These are phyloP conservation scores for Pharus latifolius DNA, from an alignment of 176 grass and related monocot species.

Conservation along the genomic window DNA sequence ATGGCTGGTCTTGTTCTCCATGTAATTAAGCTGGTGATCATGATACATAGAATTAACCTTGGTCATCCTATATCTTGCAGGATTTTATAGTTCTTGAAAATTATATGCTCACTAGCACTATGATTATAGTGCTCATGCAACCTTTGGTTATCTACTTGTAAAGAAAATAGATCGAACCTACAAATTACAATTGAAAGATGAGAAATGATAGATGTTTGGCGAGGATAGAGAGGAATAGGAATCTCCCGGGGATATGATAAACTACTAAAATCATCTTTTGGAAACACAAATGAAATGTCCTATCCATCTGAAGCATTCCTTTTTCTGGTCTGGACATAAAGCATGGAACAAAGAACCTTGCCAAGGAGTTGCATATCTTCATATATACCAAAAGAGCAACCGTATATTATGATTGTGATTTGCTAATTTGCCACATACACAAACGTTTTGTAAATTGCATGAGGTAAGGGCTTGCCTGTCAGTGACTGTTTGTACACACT, in stretches of 20 bases:
- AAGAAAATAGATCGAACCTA: not conserved
- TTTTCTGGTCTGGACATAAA: not conserved
- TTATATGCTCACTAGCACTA: too few species aligned
- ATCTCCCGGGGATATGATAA: slow-evolving; percentile 1
- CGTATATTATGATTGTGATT: not conserved
- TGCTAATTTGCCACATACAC: too few species aligned
- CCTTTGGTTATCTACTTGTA: too few species aligned
- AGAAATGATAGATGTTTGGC: not conserved
- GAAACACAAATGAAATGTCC: not conserved
- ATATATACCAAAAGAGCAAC: slow-evolving; percentile 11
- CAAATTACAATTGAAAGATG: not conserved
- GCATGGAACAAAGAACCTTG: not conserved
- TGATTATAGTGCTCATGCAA: too few species aligned
- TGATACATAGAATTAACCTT: too few species aligned
- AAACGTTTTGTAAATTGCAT: too few species aligned
- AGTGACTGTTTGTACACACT: not conserved
- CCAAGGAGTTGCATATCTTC: not conserved
- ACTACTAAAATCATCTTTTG: not conserved
- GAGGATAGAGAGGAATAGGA: slow-evolving; percentile 30
- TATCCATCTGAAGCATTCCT: not conserved
- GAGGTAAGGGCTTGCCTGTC: not conserved
- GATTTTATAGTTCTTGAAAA: too few species aligned
- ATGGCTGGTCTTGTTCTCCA: too few species aligned
- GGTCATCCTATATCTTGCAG: too few species aligned
- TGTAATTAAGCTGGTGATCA: too few species aligned